These are phyloP conservation scores for Argentina anserina DNA, from an alignment of 306 rosid species.

Conservation along the genomic window DNA sequence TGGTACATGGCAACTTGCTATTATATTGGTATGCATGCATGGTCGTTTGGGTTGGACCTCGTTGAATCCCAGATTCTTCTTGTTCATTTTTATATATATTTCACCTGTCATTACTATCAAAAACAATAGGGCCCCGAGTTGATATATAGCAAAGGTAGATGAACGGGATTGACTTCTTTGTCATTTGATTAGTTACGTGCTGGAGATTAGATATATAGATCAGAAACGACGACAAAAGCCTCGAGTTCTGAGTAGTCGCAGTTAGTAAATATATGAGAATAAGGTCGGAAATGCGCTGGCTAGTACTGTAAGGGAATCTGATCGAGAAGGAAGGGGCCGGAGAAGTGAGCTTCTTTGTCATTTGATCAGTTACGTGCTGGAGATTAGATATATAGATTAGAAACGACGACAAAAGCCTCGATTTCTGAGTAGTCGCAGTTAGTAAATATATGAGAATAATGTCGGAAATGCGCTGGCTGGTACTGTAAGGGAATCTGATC, in stretches of 20 bases:
- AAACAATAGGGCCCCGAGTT: not conserved
- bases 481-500: constrained; percentile 12
- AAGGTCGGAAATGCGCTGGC: too few species aligned
- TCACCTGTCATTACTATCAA: not conserved
- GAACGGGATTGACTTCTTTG: not conserved
- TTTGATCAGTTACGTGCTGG: not conserved
- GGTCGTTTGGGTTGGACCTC: not conserved
- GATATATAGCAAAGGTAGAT: not conserved
- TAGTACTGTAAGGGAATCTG: too few species aligned
- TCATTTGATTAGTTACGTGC: not conserved
- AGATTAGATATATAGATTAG: not conserved
- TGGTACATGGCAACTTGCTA: not conserved
- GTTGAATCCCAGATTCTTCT: not conserved
- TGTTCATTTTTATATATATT: not conserved
- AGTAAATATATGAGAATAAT: not conserved
- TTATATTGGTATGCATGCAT: not conserved
- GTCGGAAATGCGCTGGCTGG: not conserved
- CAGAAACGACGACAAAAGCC: constrained; percentile 4
- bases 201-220: not conserved
- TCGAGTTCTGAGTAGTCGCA: not conserved
- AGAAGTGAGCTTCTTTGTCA: constrained; percentile 2
- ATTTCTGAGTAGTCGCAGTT: not conserved
- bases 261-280: too few species aligned
- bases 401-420: constrained; percentile 7
- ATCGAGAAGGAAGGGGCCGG: too few species aligned